Percentiles rank a stretch among this genome's conserved stretches.
These are phyloP conservation scores for Oxyria digyna DNA, from an alignment of 148 eudicot genomes.

Conservation along the genomic window DNA sequence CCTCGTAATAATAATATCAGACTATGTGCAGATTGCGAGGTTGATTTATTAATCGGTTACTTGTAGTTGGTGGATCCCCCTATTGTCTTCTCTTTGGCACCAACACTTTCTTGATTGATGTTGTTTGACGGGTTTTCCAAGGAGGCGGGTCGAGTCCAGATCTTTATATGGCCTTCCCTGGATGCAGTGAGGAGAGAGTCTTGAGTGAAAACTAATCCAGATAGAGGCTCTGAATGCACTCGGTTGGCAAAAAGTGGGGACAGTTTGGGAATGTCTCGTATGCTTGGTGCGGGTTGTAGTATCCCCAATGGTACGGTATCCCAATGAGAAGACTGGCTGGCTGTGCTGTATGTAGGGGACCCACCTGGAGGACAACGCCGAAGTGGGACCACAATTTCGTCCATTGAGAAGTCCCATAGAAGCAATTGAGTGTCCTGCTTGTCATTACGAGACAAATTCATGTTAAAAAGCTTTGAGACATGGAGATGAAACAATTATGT, in stretches of 20 bases:
- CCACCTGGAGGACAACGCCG: conserved; percentile 72
- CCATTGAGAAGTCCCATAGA: conserved; percentile 77
- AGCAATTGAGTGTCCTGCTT: conserved; percentile 71
- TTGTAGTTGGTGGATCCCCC: background rate
- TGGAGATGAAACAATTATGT: background rate
- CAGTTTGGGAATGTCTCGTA: conserved; percentile 71
- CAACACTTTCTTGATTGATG: background rate
- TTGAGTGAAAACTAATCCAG: conserved; percentile 54
- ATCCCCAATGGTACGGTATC: conserved; percentile 43
- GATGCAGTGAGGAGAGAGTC: conserved; percentile 60
- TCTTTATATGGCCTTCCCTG: conserved; percentile 75
- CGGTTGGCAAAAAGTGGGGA: conserved; percentile 67
- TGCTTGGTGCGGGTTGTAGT: conserved; percentile 72
- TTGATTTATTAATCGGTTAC: background rate
- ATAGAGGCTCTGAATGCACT: conserved; percentile 67
- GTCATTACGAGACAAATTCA: background rate
- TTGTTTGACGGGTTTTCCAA: conserved; percentile 35
- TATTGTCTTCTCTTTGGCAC: background rate
- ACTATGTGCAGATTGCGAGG: conserved; percentile 6
- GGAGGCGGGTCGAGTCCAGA: conserved; percentile 62
- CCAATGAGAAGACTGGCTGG: conserved; percentile 75
- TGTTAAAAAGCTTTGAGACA: background rate
- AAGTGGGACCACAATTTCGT: conserved; percentile 66
- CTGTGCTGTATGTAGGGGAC: conserved; percentile 65
- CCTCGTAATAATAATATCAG: background rate